Base-by-base conservation (phyloP, 2,329 filamentous ascomycete genomes). In the Sporothrix inflata region DNA sequence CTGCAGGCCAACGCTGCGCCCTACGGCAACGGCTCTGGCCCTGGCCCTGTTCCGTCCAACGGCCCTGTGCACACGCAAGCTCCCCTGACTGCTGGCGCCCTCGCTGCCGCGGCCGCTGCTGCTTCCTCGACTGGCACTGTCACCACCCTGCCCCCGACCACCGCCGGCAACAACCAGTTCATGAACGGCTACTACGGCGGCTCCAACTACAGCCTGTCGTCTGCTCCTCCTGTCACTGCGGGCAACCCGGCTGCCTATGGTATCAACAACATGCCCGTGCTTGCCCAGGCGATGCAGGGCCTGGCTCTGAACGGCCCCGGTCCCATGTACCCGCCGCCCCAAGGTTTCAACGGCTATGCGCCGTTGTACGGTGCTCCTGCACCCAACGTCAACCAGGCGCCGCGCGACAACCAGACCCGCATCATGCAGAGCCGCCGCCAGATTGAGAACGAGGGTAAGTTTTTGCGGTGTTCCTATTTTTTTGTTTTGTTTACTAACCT, bases 1-100 rank as follows among this genome's bases (percentile, higher is more conserved):
- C 85, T 98, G 49, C 94, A 98, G 77, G 91, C 91, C 63, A 94
- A 87, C 79, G 93, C 93, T 71, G 85, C 92, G 61, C 87, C 94
- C 0, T 98, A 97, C 79, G 93, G 92, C 8, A 91, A 93, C 12
- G 82, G 87, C 38, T 80, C 87, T 45, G 84, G 84, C n/a, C 79
- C 77, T 60, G 82, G 87, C 40, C 80, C 87, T 42, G 84, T 84
- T 16, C 79, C 78, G 47, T 76, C 77, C 45, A 82, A 80, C 57
- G 74, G 71, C 16, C 65, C 55, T 27, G 34, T 55, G 11, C 75
- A 75, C 66, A 45, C 51, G 9, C 74, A 77, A 69, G 77, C 80
- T 24, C 76, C 72, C 51, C 68, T 74, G 27, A 72, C 73, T 1
- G 68, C 71, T 19, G 51, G 78, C 11, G 73, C 76, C 38, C 72